Evolutionary conservation across 2,329 filamentous ascomycete genomes (phyloP).

Genomic region (Fusarium globosum): DNA sequence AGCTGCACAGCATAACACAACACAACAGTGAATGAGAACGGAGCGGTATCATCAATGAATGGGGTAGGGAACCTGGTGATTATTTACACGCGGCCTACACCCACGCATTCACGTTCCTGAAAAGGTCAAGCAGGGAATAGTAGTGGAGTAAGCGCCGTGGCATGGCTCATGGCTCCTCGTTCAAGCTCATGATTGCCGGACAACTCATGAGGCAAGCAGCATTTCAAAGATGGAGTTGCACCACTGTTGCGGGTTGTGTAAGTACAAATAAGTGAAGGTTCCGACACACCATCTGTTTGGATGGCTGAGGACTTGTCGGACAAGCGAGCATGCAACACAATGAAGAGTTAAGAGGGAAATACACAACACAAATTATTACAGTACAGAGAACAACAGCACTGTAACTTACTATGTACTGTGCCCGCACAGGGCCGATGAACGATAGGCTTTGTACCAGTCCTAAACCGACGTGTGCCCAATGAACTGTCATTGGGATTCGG

Average conservation of each 20-base stretch:
- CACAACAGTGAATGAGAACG: slow-evolving; percentile 4
- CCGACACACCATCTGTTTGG: slow-evolving; percentile 17
- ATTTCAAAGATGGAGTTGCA: slow-evolving; percentile 27
- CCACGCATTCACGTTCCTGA: slow-evolving; percentile 41
- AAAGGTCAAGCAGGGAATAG: slow-evolving; percentile 42
- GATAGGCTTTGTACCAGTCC: slow-evolving; percentile 26
- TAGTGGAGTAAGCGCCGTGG: slow-evolving; percentile 35
- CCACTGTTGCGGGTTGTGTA: slow-evolving; percentile 27
- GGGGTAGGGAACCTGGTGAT: slow-evolving; percentile 23
- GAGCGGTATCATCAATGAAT: slow-evolving; percentile 14
- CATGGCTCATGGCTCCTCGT: slow-evolving; percentile 33
- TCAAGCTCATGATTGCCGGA: slow-evolving; percentile 25
- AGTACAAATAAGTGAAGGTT: slow-evolving; percentile 13
- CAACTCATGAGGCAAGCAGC: slow-evolving; percentile 26
- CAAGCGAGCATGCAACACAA: slow-evolving; percentile 27
- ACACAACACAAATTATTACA: slow-evolving; percentile 5
- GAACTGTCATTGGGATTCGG: slow-evolving; percentile 17
- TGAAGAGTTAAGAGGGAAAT: background rate
- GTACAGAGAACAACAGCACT: slow-evolving; percentile 3
- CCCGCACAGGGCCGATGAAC: slow-evolving; percentile 16
- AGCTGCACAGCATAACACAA: slow-evolving; percentile 15
- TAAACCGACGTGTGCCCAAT: slow-evolving; percentile 14
- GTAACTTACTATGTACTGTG: slow-evolving; percentile 22
- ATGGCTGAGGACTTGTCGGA: slow-evolving; percentile 10
- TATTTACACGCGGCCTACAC: slow-evolving; percentile 34